phyloP scores from a whole-genome alignment of 2,329 filamentous ascomycete genomes.

The Aureobasidium sp. region DNA sequence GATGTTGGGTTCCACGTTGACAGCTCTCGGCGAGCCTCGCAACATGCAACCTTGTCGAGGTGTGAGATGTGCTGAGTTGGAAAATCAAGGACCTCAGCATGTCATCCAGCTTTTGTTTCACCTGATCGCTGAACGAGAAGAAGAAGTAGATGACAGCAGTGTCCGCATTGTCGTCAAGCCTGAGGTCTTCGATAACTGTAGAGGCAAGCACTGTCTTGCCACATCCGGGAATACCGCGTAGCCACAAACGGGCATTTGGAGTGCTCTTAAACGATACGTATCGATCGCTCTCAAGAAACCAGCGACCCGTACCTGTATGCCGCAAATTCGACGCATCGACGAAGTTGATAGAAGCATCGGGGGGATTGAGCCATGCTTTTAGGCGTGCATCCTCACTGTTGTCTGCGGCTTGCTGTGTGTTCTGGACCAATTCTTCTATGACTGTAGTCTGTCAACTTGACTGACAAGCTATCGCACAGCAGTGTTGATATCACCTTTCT shows the following conservation, averaged over 20 bases:
- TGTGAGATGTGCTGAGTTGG: background rate
- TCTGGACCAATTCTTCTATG: background rate
- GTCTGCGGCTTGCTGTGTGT: background rate
- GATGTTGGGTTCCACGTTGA: background rate
- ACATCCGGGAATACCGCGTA: constrained; percentile 8
- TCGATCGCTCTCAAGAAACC: background rate
- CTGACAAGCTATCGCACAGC: background rate
- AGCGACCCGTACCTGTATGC: background rate
- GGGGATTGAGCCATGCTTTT: background rate
- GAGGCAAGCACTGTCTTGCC: constrained; percentile 14
- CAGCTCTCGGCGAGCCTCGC: background rate
- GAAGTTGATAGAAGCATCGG: background rate
- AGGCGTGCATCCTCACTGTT: background rate
- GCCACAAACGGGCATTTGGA: background rate
- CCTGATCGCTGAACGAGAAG: background rate
- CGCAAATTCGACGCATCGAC: background rate
- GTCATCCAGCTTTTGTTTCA: background rate
- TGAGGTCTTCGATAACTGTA: background rate
- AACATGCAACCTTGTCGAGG: background rate
- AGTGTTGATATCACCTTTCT: background rate
- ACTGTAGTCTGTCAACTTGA: background rate
- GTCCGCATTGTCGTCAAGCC: background rate
- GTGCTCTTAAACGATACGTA: background rate
- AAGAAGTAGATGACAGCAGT: background rate
- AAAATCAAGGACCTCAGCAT: background rate